Evolutionary conservation across 805 yeast species (phyloP).

Genomic region (Cyberlindnera amylophila): DNA sequence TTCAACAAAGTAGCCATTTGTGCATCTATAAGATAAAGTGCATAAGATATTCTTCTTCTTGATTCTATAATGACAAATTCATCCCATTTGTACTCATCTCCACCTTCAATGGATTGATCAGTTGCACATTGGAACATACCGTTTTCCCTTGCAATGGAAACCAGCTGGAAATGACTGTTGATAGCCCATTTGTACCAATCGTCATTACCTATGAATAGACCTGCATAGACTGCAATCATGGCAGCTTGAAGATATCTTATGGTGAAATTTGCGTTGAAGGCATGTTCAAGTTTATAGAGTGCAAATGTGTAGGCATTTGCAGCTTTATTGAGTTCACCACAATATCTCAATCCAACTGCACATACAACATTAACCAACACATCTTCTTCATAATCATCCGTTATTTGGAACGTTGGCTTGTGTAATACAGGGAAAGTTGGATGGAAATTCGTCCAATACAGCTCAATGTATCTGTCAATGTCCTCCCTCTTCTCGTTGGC

Average conservation of each 20-base stretch:
- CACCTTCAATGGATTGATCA: background rate
- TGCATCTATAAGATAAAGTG: conserved; percentile 1
- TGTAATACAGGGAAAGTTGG: conserved; percentile 1
- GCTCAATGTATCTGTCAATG: background rate
- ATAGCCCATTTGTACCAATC: conserved; percentile 4
- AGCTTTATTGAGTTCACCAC: background rate
- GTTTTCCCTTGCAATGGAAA: conserved; percentile 3
- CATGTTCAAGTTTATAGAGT: background rate
- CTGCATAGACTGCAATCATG: conserved; percentile 1
- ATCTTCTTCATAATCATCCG: background rate
- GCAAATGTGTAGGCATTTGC: background rate
- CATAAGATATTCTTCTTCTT: conserved; percentile 1
- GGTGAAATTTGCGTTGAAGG: background rate
- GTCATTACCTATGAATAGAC: conserved; percentile 1
- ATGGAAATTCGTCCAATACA: background rate
- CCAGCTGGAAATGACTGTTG: conserved; percentile 3
- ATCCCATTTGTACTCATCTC: background rate
- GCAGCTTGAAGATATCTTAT: background rate
- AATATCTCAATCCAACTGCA: background rate
- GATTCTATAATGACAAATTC: conserved; percentile 1
- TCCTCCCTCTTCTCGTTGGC: background rate
- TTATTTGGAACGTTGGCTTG: background rate
- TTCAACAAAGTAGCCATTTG: conserved; percentile 5
- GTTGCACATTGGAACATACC: conserved; percentile 1
- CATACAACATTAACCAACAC: background rate